Evolutionary conservation across 306 rosid species (phyloP), one percentile per base, ranked within the genome.

Genomic region (Rosa persica): DNA sequence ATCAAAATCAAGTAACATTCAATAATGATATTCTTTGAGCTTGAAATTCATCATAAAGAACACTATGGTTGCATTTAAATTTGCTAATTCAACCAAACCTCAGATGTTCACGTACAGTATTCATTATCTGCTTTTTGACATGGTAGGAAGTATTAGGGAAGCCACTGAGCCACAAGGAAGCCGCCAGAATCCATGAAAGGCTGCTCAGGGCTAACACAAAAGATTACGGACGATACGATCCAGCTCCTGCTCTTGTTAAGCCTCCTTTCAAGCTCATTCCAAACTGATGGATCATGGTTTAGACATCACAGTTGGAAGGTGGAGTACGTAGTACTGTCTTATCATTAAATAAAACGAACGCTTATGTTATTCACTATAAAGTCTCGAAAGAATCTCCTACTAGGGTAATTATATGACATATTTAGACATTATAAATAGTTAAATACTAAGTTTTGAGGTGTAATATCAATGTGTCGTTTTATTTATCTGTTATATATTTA

Each of bases 251-350:
- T 64, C 83, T 95, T 76, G 89, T 92, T 15, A 93, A 95, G 85
- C 99, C 99, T 83, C 98, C 94, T 82, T 95, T 79, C 93, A 95
- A 95, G 93, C 97, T 91, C 87, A 93, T 95, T 38, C 99, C 93
- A 38, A 95, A 94, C 87, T 94, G 83, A n/a, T n/a, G n/a, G n/a
- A 88, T 72, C 43, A 75, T 44, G 60, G 47, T 30, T 57, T 57
- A 57, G 23, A 40, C 58, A 49, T 48, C 44, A 48, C 49, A 72
- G 51, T 40, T 67, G 72, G 52, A 11, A 9, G 72, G n/a, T 67
- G 51, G 34, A 22, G 34, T 1, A 30, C 36, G 36, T 30, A 42
- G 72, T 67, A n/a, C 20, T 42, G 5, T 65, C 23, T 65, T 17
- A 66, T 66, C 43, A 38, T 19, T 36, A 66, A 66, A 66, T 66